These are phyloP conservation scores for Boletales sp. DNA, from an alignment of 768 basidiomycete genomes.

Conservation along the genomic window DNA sequence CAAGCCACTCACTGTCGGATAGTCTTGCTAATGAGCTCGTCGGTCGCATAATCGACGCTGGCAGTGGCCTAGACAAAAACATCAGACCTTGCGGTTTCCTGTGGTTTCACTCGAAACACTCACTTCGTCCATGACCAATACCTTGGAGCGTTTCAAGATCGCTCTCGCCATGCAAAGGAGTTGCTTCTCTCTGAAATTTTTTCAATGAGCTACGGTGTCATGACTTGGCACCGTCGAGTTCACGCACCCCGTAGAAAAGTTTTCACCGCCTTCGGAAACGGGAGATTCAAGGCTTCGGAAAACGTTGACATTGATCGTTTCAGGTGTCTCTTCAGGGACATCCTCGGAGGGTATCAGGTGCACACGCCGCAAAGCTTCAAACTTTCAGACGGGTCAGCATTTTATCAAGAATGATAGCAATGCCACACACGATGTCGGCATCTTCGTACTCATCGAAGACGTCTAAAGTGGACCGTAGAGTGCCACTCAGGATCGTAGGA, in stretches of 20 bases:
- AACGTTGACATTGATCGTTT: constrained; percentile 64
- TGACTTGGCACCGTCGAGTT: neutral
- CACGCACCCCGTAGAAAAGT: constrained; percentile 78
- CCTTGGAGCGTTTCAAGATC: constrained; percentile 71
- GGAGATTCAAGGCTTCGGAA: constrained; percentile 72
- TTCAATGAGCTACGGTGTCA: neutral
- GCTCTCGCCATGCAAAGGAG: constrained; percentile 88
- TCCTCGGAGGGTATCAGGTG: constrained; percentile 69
- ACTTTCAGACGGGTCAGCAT: constrained; percentile 38
- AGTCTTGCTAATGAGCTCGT: constrained; percentile 80
- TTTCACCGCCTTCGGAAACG: constrained; percentile 84
- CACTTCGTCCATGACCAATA: constrained; percentile 85
- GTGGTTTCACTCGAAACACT: constrained; percentile 10
- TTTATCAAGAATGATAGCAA: neutral
- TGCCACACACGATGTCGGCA: constrained; percentile 62
- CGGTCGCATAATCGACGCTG: constrained; percentile 82
- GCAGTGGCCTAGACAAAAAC: constrained; percentile 54
- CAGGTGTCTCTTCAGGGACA: constrained; percentile 32
- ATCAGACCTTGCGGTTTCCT: constrained; percentile 3
- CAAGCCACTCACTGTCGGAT: constrained; percentile 61
- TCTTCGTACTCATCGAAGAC: constrained; percentile 87
- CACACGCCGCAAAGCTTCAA: constrained; percentile 79
- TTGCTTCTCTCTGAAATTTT: constrained; percentile 62
- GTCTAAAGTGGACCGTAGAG: constrained; percentile 74
- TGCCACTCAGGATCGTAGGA: constrained; percentile 84